phyloP scores from a whole-genome alignment of 2,329 filamentous ascomycete species.

The Gnomoniopsis sp. region DNA sequence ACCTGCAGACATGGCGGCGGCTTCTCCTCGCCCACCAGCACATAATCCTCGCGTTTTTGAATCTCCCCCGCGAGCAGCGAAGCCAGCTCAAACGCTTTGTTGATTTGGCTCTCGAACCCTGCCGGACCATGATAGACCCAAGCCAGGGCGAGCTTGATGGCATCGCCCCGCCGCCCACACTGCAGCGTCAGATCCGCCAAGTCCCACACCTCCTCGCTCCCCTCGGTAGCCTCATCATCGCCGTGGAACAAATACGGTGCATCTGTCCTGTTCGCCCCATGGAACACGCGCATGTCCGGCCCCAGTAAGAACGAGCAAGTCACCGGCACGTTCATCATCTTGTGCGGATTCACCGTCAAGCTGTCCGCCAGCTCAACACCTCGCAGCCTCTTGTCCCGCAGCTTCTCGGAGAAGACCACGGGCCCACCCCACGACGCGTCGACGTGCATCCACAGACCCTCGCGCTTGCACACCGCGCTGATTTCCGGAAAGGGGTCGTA shows the following conservation, averaged over 20 bases:
- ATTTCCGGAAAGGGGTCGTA: conserved; percentile 78
- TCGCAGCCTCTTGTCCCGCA: conserved; percentile 57
- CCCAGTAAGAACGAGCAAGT: conserved; percentile 89
- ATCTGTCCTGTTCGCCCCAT: conserved; percentile 78
- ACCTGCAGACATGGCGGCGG: conserved; percentile 89
- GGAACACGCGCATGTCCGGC: conserved; percentile 72
- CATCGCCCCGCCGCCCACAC: conserved; percentile 83
- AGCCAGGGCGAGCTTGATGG: conserved; percentile 79
- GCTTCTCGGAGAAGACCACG: conserved; percentile 70
- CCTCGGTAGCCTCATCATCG: conserved; percentile 34
- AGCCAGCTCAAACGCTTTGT: conserved; percentile 70
- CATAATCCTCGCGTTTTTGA: conserved; percentile 54
- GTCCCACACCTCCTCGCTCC: conserved; percentile 67
- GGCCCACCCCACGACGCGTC: conserved; percentile 90
- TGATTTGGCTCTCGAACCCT: conserved; percentile 69
- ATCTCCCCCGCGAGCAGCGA: conserved; percentile 64
- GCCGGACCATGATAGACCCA: conserved; percentile 85
- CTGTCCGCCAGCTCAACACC: conserved; percentile 75
- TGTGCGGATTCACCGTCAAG: conserved; percentile 89
- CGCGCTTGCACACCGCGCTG: conserved; percentile 63
- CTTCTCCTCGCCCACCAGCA: conserved; percentile 64
- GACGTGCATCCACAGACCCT: conserved; percentile 86
- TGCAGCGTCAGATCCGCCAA: conserved; percentile 90
- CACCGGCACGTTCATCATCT: conserved; percentile 90
- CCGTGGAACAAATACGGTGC: conserved; percentile 84